Evolutionary conservation across 306 rosid genomes (phyloP).

Genomic region (Inga oerstediana): DNA sequence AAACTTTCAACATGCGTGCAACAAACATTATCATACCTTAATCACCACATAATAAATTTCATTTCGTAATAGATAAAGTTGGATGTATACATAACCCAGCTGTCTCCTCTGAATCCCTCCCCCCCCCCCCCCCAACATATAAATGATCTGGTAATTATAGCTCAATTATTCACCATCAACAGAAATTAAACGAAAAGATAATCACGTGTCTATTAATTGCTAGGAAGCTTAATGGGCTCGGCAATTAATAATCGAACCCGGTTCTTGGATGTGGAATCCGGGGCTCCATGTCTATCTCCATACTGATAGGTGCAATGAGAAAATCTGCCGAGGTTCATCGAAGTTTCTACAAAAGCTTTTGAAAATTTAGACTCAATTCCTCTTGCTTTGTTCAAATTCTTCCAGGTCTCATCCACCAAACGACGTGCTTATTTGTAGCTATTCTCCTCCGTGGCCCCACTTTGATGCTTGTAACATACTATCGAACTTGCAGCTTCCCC

Average conservation of each 20-base stretch:
- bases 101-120: too few relatives aligned
- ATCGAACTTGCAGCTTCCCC: conserved; percentile 59
- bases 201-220: neutral
- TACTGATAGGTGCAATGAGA: conserved; percentile 51
- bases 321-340: conserved; percentile 52
- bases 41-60: too few relatives aligned
- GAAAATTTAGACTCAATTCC: conserved; percentile 30
- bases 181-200: too few relatives aligned
- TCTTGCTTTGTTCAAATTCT: conserved; percentile 48
- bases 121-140: too few relatives aligned
- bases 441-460: conserved; percentile 26
- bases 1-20: too few relatives aligned
- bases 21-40: too few relatives aligned
- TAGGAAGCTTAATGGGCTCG: conserved; percentile 40
- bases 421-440: conserved; percentile 13
- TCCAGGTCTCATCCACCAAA: conserved; percentile 54
- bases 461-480: conserved; percentile 41
- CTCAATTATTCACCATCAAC: neutral
- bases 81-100: too few relatives aligned
- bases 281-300: conserved; percentile 67
- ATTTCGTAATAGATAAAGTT: too few relatives aligned
- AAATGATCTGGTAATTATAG: neutral
- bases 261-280: conserved; percentile 32
- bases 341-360: conserved; percentile 42
- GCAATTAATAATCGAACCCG: conserved; percentile 42